Conservation (phyloP, 768 basidiomycete species). For the Mrakia hoshinonis region DNA sequence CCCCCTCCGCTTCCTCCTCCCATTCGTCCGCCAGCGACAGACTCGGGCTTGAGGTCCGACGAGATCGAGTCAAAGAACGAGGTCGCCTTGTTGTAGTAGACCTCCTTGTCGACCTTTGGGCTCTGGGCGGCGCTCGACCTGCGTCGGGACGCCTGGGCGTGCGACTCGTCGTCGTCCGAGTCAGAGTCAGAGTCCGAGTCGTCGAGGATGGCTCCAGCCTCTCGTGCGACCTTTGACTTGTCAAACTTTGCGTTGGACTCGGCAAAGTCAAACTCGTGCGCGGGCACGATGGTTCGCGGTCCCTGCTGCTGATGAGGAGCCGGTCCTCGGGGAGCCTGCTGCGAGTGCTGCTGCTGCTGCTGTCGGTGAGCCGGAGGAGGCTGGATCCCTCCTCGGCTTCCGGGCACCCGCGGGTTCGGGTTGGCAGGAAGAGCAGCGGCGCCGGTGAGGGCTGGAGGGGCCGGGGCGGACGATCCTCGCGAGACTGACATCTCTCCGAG, state of each 20-base stretch:
- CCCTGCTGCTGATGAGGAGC: constrained; percentile 10
- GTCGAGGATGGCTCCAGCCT: constrained; percentile 16
- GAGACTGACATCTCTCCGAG: constrained; percentile 29
- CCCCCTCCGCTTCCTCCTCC: constrained; percentile 18
- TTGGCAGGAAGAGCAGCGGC: background rate
- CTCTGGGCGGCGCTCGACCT: background rate
- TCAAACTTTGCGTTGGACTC: constrained; percentile 71
- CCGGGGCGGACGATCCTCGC: constrained; percentile 1
- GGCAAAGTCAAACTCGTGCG: constrained; percentile 73
- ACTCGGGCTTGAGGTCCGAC: constrained; percentile 33
- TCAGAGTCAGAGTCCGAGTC: constrained; percentile 20
- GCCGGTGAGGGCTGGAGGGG: background rate
- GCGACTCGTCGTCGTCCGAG: background rate
- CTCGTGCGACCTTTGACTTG: constrained; percentile 48
- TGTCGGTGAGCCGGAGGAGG: constrained; percentile 13
- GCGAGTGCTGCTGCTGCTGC: constrained; percentile 12
- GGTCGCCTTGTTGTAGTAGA: constrained; percentile 34
- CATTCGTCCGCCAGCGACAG: constrained; percentile 17
- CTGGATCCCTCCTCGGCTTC: background rate
- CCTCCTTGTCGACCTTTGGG: constrained; percentile 14
- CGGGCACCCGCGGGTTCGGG: background rate
- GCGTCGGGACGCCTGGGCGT: constrained; percentile 9
- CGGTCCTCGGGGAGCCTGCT: background rate
- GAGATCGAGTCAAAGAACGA: constrained; percentile 39
- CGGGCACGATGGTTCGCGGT: constrained; percentile 41